phyloP scores from a whole-genome alignment of 148 eudicot genomes.

The Camellia japonica region DNA sequence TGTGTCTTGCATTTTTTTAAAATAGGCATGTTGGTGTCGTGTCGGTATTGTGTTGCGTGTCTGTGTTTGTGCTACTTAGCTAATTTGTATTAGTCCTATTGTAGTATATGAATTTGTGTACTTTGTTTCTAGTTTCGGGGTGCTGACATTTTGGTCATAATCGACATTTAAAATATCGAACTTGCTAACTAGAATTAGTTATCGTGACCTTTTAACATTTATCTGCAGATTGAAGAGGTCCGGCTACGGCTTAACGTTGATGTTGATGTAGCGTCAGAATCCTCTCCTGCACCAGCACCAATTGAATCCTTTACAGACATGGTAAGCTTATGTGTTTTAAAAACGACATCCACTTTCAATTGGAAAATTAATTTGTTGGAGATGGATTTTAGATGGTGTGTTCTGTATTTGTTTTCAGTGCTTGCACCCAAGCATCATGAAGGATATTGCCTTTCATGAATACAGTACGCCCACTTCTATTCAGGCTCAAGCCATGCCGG shows the following conservation, averaged over 20 bases:
- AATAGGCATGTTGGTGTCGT: no score
- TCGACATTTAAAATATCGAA: not conserved
- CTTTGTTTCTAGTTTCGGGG: not conserved
- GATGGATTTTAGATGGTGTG: not conserved
- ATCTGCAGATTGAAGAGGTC: constrained; percentile 44
- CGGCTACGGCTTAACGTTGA: constrained; percentile 50
- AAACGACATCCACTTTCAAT: constrained; percentile 4
- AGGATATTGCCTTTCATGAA: constrained; percentile 40
- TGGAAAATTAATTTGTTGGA: not conserved
- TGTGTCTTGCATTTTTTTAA: no score
- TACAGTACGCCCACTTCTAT: constrained; percentile 49
- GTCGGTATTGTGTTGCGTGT: no score
- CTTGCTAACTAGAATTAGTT: not conserved
- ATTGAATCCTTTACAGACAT: constrained; percentile 51
- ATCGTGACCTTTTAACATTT: constrained; percentile 8
- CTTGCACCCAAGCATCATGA: constrained; percentile 44
- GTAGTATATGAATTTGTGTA: not conserved
- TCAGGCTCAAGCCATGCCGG: constrained; percentile 57
- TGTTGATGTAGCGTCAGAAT: constrained; percentile 37
- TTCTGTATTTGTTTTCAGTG: constrained; percentile 22
- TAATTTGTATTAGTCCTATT: not conserved
- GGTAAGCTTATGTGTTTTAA: constrained; percentile 21
- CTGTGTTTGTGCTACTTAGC: no score
- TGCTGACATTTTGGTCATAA: not conserved
- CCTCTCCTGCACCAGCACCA: constrained; percentile 40